Evolutionary conservation across 345 rosid species (phyloP).

Genomic region (Pistacia atlantica): DNA sequence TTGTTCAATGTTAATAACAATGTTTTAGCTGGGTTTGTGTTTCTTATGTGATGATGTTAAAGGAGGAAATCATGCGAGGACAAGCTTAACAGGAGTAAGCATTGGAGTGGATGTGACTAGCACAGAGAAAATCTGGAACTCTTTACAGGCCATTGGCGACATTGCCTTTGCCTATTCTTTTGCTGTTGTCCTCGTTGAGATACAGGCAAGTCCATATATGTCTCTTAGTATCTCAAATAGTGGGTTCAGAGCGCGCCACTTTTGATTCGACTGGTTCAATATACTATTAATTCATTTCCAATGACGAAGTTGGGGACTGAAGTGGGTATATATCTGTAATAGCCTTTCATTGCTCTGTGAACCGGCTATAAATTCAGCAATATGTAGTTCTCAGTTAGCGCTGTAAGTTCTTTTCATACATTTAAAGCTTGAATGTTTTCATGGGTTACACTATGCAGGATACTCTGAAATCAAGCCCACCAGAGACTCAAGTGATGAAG

Average conservation of each 20-base stretch:
- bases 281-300: too few species aligned
- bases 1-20: too few species aligned
- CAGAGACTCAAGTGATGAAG: slow-evolving; percentile 69
- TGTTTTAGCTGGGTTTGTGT: background rate
- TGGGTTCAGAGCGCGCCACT: too few species aligned
- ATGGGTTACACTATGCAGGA: slow-evolving; percentile 35
- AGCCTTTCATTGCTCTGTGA: too few species aligned
- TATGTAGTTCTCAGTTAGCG: too few species aligned
- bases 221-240: too few species aligned
- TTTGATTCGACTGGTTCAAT: too few species aligned
- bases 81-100: slow-evolving; percentile 53
- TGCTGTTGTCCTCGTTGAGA: slow-evolving; percentile 75
- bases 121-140: slow-evolving; percentile 72
- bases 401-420: too few species aligned
- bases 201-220: slow-evolving; percentile 54
- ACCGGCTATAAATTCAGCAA: too few species aligned
- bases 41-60: background rate
- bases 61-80: slow-evolving; percentile 43
- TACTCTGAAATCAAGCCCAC: slow-evolving; percentile 56
- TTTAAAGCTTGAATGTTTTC: background rate
- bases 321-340: too few species aligned
- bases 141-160: slow-evolving; percentile 72
- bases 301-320: too few species aligned
- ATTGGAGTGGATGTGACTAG: slow-evolving; percentile 70
- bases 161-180: slow-evolving; percentile 85